phyloP scores from a whole-genome alignment of 345 rosid genomes.

The Triadica sebifera region DNA sequence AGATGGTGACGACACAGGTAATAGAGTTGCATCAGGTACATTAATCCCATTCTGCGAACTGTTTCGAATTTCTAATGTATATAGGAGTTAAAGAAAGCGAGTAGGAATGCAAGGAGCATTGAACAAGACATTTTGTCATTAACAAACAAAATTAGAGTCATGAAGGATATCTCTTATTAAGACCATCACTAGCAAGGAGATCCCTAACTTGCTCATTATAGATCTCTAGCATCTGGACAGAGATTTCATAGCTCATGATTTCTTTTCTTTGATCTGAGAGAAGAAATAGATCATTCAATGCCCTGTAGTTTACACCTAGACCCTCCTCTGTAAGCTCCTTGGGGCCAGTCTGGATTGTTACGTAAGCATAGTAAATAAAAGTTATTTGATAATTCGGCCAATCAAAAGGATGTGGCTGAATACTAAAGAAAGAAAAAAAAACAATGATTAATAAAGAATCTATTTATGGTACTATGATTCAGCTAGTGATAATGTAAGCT shows the following conservation, averaged over 20 bases:
- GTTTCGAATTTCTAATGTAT: conserved; percentile 36
- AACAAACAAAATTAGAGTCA: conserved; percentile 13
- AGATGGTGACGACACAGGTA: conserved; percentile 27
- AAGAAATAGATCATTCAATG: conserved; percentile 34
- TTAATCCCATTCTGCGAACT: conserved; percentile 38
- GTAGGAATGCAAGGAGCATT: conserved; percentile 1
- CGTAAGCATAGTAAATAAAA: conserved; percentile 11
- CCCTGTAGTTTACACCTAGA: conserved; percentile 38
- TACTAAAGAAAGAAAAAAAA: too few species aligned
- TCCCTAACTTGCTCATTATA: conserved; percentile 39
- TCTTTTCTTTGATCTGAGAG: conserved; percentile 34
- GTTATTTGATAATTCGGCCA: conserved; percentile 2
- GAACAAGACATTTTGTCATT: conserved; percentile 6
- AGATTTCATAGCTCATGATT: conserved; percentile 26
- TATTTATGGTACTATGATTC: background rate
- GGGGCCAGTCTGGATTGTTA: conserved; percentile 33
- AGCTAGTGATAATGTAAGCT: background rate
- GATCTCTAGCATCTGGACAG: conserved; percentile 37
- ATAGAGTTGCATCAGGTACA: conserved; percentile 29
- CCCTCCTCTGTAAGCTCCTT: conserved; percentile 30
- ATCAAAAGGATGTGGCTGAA: background rate
- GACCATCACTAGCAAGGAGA: conserved; percentile 25
- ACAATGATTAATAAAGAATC: too few species aligned
- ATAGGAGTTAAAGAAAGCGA: conserved; percentile 26
- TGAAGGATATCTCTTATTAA: conserved; percentile 36